These are phyloP conservation scores for Monascus ruber DNA, from an alignment of 2,329 filamentous ascomycete genomes.

Conservation along the genomic window DNA sequence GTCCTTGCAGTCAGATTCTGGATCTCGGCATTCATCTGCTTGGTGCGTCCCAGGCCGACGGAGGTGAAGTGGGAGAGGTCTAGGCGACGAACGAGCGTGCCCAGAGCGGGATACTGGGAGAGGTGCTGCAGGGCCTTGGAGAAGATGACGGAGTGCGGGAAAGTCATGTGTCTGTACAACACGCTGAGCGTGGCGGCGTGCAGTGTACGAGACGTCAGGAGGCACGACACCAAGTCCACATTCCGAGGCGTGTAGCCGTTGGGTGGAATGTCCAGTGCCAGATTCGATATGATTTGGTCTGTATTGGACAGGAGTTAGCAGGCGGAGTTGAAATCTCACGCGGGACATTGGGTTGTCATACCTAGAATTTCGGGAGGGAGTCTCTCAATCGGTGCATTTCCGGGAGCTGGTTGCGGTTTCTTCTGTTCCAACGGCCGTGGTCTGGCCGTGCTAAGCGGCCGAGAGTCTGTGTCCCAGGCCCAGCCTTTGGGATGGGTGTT, in stretches of 20 bases:
- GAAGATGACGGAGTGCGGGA: conserved; percentile 74
- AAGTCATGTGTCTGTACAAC: conserved; percentile 67
- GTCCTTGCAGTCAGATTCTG: conserved; percentile 66
- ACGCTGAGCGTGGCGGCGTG: conserved; percentile 63
- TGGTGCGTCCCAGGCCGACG: conserved; percentile 62
- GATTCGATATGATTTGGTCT: conserved; percentile 64
- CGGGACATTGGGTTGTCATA: conserved; percentile 33
- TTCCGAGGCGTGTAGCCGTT: conserved; percentile 67
- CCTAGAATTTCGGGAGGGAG: conserved; percentile 61
- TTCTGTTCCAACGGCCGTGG: conserved; percentile 12
- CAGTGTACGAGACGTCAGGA: conserved; percentile 63
- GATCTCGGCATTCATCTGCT: conserved; percentile 61
- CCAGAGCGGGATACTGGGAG: conserved; percentile 53
- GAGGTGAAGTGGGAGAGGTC: conserved; percentile 84
- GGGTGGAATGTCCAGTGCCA: conserved; percentile 62
- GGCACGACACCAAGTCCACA: conserved; percentile 62
- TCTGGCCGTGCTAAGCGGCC: conserved; percentile 5
- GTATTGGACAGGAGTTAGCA: conserved; percentile 4
- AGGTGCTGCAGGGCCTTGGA: conserved; percentile 67
- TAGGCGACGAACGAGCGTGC: conserved; percentile 63
- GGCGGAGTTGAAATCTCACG: neutral
- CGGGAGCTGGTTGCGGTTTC: conserved; percentile 11
- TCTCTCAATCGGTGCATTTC: conserved; percentile 48
- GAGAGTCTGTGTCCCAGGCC: conserved; percentile 29
- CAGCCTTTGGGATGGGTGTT: conserved; percentile 27